phyloP scores from a whole-genome alignment of 768 basidiomycete species.

The Postia placenta region DNA sequence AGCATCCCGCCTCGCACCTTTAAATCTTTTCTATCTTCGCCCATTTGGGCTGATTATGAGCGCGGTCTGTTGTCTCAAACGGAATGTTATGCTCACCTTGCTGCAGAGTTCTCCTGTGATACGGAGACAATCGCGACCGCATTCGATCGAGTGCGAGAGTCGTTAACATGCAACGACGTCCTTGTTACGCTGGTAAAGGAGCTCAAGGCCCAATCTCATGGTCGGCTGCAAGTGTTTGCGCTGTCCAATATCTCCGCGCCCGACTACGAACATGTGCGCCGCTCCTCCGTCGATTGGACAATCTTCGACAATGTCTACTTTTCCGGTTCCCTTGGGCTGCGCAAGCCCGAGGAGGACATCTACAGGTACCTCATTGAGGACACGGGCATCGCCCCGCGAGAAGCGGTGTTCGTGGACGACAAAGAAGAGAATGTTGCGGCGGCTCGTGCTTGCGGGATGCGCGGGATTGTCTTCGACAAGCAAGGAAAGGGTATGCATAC shows the following conservation, averaged over 20 bases:
- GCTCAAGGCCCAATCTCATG: conserved; percentile 32
- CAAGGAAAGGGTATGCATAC: conserved; percentile 34
- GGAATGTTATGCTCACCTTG: conserved; percentile 37
- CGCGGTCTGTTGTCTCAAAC: conserved; percentile 37
- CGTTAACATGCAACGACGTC: conserved; percentile 39
- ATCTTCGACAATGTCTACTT: conserved; percentile 50
- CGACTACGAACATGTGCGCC: conserved; percentile 37
- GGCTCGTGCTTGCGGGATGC: conserved; percentile 50
- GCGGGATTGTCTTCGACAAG: conserved; percentile 42
- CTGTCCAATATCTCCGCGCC: conserved; percentile 51
- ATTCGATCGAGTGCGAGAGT: conserved; percentile 42
- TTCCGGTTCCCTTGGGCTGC: conserved; percentile 43
- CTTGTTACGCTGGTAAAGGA: conserved; percentile 33
- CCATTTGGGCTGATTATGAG: conserved; percentile 52
- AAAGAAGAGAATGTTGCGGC: conserved; percentile 52
- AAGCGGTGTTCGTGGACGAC: conserved; percentile 54
- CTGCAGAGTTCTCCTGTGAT: conserved; percentile 31
- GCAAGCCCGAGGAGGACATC: conserved; percentile 51
- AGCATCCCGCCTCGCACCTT: conserved; percentile 36
- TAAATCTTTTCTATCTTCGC: conserved; percentile 35
- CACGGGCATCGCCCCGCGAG: conserved; percentile 38
- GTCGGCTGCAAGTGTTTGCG: conserved; percentile 35
- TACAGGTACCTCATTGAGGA: conserved; percentile 42
- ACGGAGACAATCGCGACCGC: conserved; percentile 35
- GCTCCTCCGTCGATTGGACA: conserved; percentile 40